Evolutionary conservation across 305 asterid genomes (phyloP).

Genomic region (Ilex paraguariensis): DNA sequence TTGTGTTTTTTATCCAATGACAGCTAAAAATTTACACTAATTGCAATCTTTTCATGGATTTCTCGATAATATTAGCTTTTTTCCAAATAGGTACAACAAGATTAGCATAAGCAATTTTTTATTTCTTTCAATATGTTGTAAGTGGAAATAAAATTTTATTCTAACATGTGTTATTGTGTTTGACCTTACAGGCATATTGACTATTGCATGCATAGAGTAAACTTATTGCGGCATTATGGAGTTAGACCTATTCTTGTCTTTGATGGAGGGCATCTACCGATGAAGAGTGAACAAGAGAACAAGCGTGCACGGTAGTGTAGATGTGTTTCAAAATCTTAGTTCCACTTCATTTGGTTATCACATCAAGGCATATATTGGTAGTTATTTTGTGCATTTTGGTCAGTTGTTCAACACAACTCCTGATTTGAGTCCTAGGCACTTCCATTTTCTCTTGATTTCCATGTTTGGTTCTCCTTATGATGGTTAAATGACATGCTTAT

Average conservation of each 20-base stretch:
- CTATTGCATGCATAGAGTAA: constrained; percentile 95
- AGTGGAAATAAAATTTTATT: too few species aligned
- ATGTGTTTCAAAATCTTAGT: not conserved
- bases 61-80: not conserved
- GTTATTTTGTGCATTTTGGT: not conserved
- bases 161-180: not conserved
- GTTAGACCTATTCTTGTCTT: constrained; percentile 83
- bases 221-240: constrained; percentile 79
- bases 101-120: not conserved
- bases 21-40: too few species aligned
- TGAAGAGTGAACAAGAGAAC: constrained; percentile 89
- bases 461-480: too few species aligned
- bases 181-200: constrained; percentile 64
- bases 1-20: too few species aligned
- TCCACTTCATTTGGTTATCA: not conserved
- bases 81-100: not conserved
- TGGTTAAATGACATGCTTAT: too few species aligned
- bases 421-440: too few species aligned
- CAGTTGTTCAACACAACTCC: not conserved
- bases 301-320: constrained; percentile 72
- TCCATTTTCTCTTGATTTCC: too few species aligned
- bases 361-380: not conserved
- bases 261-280: constrained; percentile 93
- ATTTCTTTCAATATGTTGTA: not conserved
- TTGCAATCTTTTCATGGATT: too few species aligned